Percentiles rank a stretch among this genome's conserved stretches.
These are phyloP conservation scores for Pseudomassariella vexata DNA, from an alignment of 2,329 filamentous ascomycete genomes.

Conservation along the genomic window DNA sequence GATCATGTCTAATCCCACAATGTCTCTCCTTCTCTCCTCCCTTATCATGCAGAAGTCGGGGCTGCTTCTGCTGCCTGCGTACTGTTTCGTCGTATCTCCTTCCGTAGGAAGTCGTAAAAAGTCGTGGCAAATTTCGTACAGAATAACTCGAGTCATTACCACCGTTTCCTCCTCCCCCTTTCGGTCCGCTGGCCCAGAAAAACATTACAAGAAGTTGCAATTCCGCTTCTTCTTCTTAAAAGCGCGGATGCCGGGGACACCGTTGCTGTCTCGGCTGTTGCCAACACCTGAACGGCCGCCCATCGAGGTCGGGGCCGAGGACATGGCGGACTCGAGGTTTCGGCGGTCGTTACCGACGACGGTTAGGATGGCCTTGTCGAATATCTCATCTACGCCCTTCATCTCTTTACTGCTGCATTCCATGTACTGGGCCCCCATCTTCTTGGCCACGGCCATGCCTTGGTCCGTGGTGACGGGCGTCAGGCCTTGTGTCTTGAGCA, in stretches of 20 bases:
- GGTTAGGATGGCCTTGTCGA: constrained; percentile 83
- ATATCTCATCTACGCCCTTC: constrained; percentile 93
- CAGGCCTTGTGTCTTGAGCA: constrained; percentile 95
- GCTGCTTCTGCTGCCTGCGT: no score
- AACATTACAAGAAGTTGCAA: constrained; percentile 76
- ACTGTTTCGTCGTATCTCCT: no score
- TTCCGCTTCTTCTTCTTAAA: constrained; percentile 78
- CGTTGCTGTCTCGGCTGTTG: constrained; percentile 24
- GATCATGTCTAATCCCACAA: constrained; percentile 3
- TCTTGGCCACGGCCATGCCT: constrained; percentile 78
- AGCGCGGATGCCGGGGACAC: constrained; percentile 37
- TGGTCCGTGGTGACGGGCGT: constrained; percentile 92
- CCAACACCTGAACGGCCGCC: constrained; percentile 23
- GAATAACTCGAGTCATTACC: no score
- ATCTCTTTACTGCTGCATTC: constrained; percentile 99
- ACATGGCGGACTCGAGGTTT: constrained; percentile 48
- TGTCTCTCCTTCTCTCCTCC: background rate
- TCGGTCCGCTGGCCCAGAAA: no score
- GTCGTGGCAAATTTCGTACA: no score
- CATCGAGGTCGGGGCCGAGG: constrained; percentile 26
- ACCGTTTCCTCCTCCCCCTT: no score
- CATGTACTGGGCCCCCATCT: constrained; percentile 94
- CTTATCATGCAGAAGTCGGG: no score
- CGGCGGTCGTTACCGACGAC: constrained; percentile 77
- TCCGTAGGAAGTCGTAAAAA: no score